These are phyloP conservation scores for Dillenia suffruticosa DNA, from an alignment of 164 flowering plant genomes.

Conservation along the genomic window DNA sequence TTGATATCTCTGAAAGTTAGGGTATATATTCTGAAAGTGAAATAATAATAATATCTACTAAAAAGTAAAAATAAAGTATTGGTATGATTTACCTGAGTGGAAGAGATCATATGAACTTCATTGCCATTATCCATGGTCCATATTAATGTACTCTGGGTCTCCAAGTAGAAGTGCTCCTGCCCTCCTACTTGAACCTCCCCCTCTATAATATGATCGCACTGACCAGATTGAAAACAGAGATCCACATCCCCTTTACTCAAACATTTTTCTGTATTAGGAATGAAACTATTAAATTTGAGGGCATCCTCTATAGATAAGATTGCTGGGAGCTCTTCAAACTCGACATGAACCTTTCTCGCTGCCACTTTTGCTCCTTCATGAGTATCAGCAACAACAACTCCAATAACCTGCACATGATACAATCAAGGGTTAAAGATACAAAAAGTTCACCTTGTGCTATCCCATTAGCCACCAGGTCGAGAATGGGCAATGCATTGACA, in stretches of 20 bases:
- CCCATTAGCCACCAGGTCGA: too few species aligned
- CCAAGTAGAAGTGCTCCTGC: constrained; percentile 97
- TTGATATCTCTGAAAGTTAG: not conserved
- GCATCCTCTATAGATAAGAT: constrained; percentile 81
- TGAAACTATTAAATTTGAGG: constrained; percentile 54
- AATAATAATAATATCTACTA: too few species aligned
- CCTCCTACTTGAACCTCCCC: constrained; percentile 91
- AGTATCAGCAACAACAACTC: constrained; percentile 92
- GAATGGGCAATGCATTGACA: too few species aligned
- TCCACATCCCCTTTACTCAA: constrained; percentile 82
- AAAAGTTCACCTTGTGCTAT: too few species aligned
- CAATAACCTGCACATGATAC: constrained; percentile 55
- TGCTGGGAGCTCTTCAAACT: constrained; percentile 84
- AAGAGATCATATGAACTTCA: constrained; percentile 94
- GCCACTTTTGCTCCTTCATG: constrained; percentile 90
- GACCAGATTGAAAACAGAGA: constrained; percentile 61
- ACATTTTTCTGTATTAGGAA: constrained; percentile 60
- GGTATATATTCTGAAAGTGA: too few species aligned
- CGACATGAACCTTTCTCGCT: constrained; percentile 63
- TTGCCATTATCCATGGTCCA: constrained; percentile 89
- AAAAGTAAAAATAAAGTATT: not conserved
- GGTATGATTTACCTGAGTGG: constrained; percentile 68
- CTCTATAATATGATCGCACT: constrained; percentile 67
- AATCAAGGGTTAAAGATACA: not conserved
- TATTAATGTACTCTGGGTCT: constrained; percentile 64